Conservation (phyloP, 306 rosid genomes). For the Acacia confusa region DNA sequence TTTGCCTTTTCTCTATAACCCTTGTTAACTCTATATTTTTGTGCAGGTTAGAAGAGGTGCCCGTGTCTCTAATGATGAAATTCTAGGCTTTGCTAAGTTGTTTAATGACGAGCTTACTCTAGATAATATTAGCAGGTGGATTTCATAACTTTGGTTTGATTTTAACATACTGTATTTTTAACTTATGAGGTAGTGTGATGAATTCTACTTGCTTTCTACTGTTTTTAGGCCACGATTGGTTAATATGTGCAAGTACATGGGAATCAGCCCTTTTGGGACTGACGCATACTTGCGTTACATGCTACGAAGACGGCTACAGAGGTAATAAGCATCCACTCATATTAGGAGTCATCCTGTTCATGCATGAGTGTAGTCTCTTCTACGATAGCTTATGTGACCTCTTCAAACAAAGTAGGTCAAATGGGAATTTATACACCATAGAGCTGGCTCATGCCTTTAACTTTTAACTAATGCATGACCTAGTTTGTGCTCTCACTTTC, state of each 20-base stretch:
- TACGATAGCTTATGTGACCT: background rate
- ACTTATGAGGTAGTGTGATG: conserved; percentile 29
- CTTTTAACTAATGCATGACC: background rate
- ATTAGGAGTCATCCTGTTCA: background rate
- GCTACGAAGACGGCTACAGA: conserved; percentile 73
- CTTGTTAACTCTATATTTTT: conserved; percentile 16
- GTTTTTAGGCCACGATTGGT: conserved; percentile 86
- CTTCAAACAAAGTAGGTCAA: background rate
- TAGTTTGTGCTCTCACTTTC: background rate
- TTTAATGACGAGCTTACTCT: conserved; percentile 97
- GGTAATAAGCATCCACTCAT: conserved; percentile 45
- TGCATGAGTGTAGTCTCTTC: background rate
- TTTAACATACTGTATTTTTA: conserved; percentile 17
- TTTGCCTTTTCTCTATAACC: conserved; percentile 14
- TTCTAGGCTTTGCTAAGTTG: conserved; percentile 91
- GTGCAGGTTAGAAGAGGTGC: conserved; percentile 83
- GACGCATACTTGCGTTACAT: conserved; percentile 92
- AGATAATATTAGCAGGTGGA: conserved; percentile 93
- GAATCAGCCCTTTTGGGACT: conserved; percentile 81
- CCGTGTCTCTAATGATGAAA: conserved; percentile 80
- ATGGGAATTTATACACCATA: background rate
- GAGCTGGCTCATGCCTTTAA: background rate
- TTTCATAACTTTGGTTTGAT: conserved; percentile 24
- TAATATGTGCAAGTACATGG: conserved; percentile 99
- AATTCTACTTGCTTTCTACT: conserved; percentile 26